Evolutionary conservation across 78 protist species (phyloP), one percentile per base, ranked within the genome.

Genomic region (Trichosphaerium sp.): DNA sequence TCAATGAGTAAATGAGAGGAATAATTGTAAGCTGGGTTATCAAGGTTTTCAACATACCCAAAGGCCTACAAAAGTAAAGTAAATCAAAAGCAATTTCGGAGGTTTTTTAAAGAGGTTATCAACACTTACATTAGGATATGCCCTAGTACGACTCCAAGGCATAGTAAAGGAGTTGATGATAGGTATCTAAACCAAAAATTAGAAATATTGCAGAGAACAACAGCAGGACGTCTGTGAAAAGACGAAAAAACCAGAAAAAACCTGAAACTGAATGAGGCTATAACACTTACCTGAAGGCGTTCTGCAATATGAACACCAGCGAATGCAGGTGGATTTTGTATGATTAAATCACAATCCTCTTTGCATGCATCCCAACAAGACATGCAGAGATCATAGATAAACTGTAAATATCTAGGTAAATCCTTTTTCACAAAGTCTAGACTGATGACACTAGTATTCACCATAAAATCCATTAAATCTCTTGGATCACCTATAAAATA

Each of bases 291-390:
- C 37, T 68, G 70, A n/a, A 77, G 28, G 31, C 66, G 71, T 35
- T 77, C 76, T 2, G 76, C 83, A 37, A 77, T 66, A 23, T 77
- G 83, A 8, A 76, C 78, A 0, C 83, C 83, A 4, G 75, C 83
- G 52, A 77, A 77, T 39, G 78, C 69, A 40, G 78, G 78, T 2
- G 83, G 83, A 28, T 74, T 77, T 32, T 68, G 68, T 38, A 77
- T 77, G n/a, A 77, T 29, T 6, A 54, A n/a, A 10, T 54, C 59
- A 3, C 62, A 75, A 23, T 77, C 71, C 7, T 37, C 51, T 48
- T 77, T 58, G 11, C 40, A 40, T 4, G 72, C 83, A 26, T 58
- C 59, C 75, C 76, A 69, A 49, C 83, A 77, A 37, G 74, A 69
- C 0, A 29, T 40, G 3, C 68, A 39, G 11, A 77, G 70, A 15